Base-by-base conservation (phyloP, 139 green algal genomes). In the Tetraselmis chui region DNA sequence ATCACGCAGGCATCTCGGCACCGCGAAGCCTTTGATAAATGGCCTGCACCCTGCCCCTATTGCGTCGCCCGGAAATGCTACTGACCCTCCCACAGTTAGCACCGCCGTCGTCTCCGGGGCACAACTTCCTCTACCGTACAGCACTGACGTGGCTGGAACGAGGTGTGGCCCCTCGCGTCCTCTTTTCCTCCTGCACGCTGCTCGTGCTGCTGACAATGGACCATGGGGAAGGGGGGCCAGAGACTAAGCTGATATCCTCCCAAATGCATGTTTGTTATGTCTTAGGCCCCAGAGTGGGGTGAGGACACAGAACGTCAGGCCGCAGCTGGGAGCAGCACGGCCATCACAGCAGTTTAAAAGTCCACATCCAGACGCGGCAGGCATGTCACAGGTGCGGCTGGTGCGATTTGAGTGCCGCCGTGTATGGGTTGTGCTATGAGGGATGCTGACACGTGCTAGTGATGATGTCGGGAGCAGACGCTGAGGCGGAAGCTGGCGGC, bases 401-500 rank as follows among this genome's bases (percentile, higher is more conserved):
- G 45, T 67, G 11, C 11, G 11, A 67, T 67, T 18, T 25, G 45
- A 67, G n/a, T n/a, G n/a, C n/a, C 18, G 45, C 11, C 45, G 45
- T 67, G 45, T 18, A 25, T 18, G 45, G 45, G 45, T 5, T 67
- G 45, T 18, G 45, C 11, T 25, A 67, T 18, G 45, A 5, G 45
- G 11, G 45, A 67, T 67, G 45, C 45, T 67, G 45, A 5, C 45
- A n/a, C n/a, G n/a, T n/a, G n/a, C n/a, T n/a, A n/a, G n/a, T n/a
- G n/a, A n/a, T n/a, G n/a, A n/a, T n/a, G n/a, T n/a, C n/a, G n/a
- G n/a, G 45, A 25, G 11, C 84, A 96, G 88, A 88, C 88, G 1
- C 86, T 98, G 26, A 84, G 83, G 29, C 88, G 87, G 27, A 91
- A 89, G 80, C 89, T 97, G 11, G 32, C 84, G 1, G 87, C 89